Percentiles rank a stretch among this genome's conserved stretches.
These are phyloP conservation scores for Fagopyrum esculentum DNA, from an alignment of 148 eudicot genomes.

Conservation along the genomic window DNA sequence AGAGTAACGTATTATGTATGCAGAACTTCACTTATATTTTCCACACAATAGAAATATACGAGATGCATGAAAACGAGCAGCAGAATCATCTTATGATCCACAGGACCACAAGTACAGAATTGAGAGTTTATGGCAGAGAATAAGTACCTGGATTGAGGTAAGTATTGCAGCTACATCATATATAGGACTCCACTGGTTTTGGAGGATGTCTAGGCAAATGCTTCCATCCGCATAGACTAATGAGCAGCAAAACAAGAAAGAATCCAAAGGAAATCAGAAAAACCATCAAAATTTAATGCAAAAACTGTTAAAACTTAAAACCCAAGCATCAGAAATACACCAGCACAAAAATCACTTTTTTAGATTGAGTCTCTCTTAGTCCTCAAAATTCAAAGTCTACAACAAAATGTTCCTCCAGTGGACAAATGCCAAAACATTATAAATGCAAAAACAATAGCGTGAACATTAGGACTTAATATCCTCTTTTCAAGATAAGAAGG, in stretches of 20 bases:
- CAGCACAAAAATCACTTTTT: not conserved
- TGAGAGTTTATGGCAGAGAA: not conserved
- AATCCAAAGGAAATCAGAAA: not conserved
- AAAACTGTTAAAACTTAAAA: not conserved
- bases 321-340: not conserved
- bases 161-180: conserved; percentile 34
- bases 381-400: not conserved
- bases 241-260: not conserved
- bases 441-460: conserved; percentile 3
- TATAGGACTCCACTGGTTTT: conserved; percentile 59
- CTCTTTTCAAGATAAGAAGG: not conserved
- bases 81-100: not conserved
- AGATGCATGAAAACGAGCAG: not conserved
- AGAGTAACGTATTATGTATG: not conserved
- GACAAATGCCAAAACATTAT: not conserved
- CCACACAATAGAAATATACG: not conserved
- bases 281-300: not conserved
- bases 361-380: not conserved
- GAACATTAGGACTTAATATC: not conserved
- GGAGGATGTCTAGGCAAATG: conserved; percentile 31
- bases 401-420: not conserved
- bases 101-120: not conserved
- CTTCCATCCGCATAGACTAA: conserved; percentile 29
- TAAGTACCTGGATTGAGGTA: conserved; percentile 30
- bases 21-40: not conserved